phyloP scores from a whole-genome alignment of 2,329 filamentous ascomycete species.

The Phyllosticta citriasiana region DNA sequence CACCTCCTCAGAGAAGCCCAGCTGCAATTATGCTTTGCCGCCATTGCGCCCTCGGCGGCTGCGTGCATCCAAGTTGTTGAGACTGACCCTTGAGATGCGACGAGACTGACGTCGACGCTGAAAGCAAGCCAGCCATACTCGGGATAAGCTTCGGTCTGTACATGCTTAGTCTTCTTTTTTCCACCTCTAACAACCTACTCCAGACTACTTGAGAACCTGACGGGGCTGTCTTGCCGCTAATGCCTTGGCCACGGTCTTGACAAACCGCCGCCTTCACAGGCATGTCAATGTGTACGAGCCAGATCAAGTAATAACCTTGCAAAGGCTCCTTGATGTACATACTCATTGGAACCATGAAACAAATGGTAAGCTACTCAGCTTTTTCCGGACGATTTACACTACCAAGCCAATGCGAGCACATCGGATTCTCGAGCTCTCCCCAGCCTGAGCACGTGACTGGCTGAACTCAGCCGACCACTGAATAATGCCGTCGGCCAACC shows the following conservation, averaged over 20 bases:
- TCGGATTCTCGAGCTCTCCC: neutral
- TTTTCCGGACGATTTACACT: neutral
- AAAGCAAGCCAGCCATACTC: neutral
- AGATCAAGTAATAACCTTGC: neutral
- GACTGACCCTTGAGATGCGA: neutral
- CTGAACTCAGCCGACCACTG: neutral
- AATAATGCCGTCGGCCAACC: neutral
- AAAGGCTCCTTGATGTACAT: neutral
- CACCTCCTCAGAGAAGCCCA: neutral
- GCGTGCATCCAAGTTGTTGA: neutral
- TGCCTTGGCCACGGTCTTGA: neutral
- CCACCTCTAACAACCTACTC: neutral
- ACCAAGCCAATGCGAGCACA: neutral
- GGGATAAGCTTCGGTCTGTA: neutral
- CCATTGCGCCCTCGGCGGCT: neutral
- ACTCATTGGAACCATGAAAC: neutral
- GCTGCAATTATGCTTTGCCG: neutral
- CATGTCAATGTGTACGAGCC: neutral
- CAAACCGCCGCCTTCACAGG: neutral
- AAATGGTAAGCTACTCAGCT: neutral
- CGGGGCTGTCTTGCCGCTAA: neutral
- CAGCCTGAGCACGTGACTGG: neutral
- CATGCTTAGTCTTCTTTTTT: neutral
- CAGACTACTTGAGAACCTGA: neutral
- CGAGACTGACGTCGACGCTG: neutral